These are phyloP conservation scores for Saturnispora saitoi DNA, from an alignment of 805 yeast species.

Conservation along the genomic window DNA sequence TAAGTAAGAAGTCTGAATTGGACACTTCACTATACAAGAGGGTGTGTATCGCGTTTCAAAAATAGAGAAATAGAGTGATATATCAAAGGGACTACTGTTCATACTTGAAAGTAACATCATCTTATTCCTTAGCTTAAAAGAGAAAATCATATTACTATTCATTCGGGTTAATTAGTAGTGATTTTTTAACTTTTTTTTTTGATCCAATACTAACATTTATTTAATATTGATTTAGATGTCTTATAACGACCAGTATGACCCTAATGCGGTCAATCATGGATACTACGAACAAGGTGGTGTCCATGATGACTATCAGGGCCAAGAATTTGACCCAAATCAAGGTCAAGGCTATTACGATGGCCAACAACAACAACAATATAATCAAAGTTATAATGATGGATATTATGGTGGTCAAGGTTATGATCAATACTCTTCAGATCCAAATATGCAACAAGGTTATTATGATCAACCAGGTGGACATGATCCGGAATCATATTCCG, in stretches of 20 bases:
- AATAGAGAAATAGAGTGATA: not conserved
- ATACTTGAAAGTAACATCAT: not conserved
- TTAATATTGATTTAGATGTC: slow-evolving; percentile 37
- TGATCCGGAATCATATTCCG: slow-evolving; percentile 54
- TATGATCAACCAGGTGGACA: slow-evolving; percentile 42
- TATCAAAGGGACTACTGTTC: not conserved
- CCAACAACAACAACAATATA: slow-evolving; percentile 17
- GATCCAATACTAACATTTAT: slow-evolving; percentile 9
- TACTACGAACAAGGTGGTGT: slow-evolving; percentile 19
- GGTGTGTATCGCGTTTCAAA: not conserved
- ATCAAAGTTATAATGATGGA: slow-evolving; percentile 10
- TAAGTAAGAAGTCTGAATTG: slow-evolving; percentile 3
- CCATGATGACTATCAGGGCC: slow-evolving; percentile 47
- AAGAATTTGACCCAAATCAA: slow-evolving; percentile 33
- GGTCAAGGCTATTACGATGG: slow-evolving; percentile 35
- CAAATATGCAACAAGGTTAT: slow-evolving; percentile 39
- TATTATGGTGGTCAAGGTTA: slow-evolving; percentile 17
- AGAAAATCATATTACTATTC: no score
- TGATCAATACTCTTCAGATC: slow-evolving; percentile 25
- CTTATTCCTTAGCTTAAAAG: not conserved
- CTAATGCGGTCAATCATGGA: slow-evolving; percentile 26
- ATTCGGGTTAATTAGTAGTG: not conserved
- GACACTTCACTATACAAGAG: not conserved
- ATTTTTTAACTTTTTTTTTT: not conserved
- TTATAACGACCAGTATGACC: slow-evolving; percentile 49